Evolutionary conservation across 148 eudicot species (phyloP).

Genomic region (Rhododendron griersonianum): DNA sequence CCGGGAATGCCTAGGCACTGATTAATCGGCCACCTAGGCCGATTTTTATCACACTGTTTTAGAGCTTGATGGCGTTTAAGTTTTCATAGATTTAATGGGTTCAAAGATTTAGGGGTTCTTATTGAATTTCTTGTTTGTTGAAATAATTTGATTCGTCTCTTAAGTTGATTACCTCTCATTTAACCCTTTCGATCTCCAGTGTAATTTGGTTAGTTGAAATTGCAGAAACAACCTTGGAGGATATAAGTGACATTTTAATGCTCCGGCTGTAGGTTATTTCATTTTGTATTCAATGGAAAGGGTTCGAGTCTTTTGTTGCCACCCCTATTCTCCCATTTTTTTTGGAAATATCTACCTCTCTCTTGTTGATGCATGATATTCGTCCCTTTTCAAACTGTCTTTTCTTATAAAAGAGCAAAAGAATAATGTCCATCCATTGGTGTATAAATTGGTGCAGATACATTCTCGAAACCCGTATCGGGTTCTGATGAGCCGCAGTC

Average conservation of each 20-base stretch:
- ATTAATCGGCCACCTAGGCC: too few species aligned
- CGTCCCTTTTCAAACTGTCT: neutral
- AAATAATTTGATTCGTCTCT: neutral
- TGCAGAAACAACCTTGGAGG: neutral
- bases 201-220: neutral
- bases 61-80: too few species aligned
- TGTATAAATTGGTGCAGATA: constrained; percentile 42
- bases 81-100: neutral
- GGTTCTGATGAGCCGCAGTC: constrained; percentile 69
- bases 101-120: neutral
- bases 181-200: neutral
- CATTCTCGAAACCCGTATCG: constrained; percentile 67
- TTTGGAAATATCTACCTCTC: neutral
- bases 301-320: neutral
- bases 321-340: neutral
- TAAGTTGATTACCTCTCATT: neutral
- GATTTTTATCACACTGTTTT: too few species aligned
- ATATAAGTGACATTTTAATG: neutral
- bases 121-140: neutral
- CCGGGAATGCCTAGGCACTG: too few species aligned
- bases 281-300: neutral
- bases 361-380: neutral
- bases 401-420: neutral
- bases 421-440: neutral
- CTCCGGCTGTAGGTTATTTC: neutral